phyloP scores from a whole-genome alignment of 768 basidiomycete genomes.

The Paxillus ammoniavirescens region DNA sequence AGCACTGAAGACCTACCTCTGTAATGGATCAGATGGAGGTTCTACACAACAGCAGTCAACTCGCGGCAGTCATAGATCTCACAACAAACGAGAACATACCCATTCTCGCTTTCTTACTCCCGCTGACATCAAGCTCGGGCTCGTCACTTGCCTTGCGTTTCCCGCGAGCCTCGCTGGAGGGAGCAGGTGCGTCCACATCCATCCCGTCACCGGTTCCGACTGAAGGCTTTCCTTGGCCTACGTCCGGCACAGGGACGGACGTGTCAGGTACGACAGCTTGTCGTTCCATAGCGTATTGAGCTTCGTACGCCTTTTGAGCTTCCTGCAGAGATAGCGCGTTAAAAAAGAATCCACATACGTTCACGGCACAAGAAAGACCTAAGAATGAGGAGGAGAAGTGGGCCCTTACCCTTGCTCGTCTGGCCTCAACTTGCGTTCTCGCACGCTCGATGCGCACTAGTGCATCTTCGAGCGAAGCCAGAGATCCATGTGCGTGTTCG shows the following conservation, averaged over 20 bases:
- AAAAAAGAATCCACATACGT: not conserved
- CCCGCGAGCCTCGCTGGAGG: slow-evolving; percentile 40
- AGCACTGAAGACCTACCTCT: slow-evolving; percentile 44
- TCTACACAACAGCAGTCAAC: slow-evolving; percentile 31
- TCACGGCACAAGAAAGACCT: not conserved
- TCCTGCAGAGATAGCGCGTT: slow-evolving; percentile 41
- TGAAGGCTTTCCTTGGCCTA: not conserved
- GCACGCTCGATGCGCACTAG: slow-evolving; percentile 66
- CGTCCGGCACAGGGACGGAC: slow-evolving; percentile 12
- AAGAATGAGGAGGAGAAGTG: not conserved
- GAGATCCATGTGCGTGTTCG: slow-evolving; percentile 78
- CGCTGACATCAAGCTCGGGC: slow-evolving; percentile 34
- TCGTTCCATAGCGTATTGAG: slow-evolving; percentile 43
- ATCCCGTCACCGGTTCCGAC: slow-evolving; percentile 27
- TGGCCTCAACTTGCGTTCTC: slow-evolving; percentile 56
- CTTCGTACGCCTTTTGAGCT: slow-evolving; percentile 57
- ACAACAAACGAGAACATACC: slow-evolving; percentile 41
- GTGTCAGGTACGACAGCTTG: slow-evolving; percentile 38
- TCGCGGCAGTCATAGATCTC: not conserved
- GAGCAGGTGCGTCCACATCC: slow-evolving; percentile 38
- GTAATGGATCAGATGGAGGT: slow-evolving; percentile 46
- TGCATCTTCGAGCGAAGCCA: slow-evolving; percentile 61
- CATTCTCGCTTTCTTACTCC: slow-evolving; percentile 61
- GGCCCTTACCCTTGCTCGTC: slow-evolving; percentile 57
- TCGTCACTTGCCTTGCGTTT: slow-evolving; percentile 68